These are phyloP conservation scores for Dictyophora rubrovolvata DNA, from an alignment of 768 basidiomycete species.

Conservation along the genomic window DNA sequence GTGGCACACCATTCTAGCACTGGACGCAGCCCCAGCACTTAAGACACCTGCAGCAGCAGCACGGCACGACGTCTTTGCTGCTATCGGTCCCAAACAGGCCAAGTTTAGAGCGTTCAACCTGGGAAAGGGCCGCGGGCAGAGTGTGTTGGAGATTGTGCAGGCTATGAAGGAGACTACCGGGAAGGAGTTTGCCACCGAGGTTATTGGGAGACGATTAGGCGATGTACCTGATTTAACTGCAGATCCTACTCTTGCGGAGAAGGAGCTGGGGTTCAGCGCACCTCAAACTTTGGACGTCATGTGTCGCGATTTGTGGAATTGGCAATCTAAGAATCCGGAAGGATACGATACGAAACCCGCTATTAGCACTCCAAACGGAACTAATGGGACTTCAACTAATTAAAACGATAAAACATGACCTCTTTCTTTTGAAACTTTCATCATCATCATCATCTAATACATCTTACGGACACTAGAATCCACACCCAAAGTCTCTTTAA, in stretches of 20 bases:
- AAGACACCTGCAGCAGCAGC: neutral
- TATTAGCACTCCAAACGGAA: neutral
- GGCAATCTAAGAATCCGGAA: conserved; percentile 86
- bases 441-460: no score
- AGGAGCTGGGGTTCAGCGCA: conserved; percentile 89
- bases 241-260: conserved; percentile 81
- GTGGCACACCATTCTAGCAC: conserved; percentile 1
- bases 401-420: neutral
- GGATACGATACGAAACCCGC: conserved; percentile 36
- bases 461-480: no score
- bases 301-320: conserved; percentile 97
- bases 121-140: conserved; percentile 85
- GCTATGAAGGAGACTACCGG: conserved; percentile 92
- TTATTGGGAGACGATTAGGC: conserved; percentile 87
- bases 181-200: conserved; percentile 78
- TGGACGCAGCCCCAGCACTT: conserved; percentile 3
- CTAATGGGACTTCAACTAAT: neutral
- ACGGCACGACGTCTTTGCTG: conserved; percentile 37
- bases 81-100: conserved; percentile 37
- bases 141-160: conserved; percentile 86
- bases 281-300: conserved; percentile 74
- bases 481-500: no score
- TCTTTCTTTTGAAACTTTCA: no score
- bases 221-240: conserved; percentile 97
- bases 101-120: conserved; percentile 95